A percentile compares a stretch with the other conserved stretches of the same genome.
phyloP scores from a whole-genome alignment of 352 stramenopile genomes.

The Aphanomyces euteiches region DNA sequence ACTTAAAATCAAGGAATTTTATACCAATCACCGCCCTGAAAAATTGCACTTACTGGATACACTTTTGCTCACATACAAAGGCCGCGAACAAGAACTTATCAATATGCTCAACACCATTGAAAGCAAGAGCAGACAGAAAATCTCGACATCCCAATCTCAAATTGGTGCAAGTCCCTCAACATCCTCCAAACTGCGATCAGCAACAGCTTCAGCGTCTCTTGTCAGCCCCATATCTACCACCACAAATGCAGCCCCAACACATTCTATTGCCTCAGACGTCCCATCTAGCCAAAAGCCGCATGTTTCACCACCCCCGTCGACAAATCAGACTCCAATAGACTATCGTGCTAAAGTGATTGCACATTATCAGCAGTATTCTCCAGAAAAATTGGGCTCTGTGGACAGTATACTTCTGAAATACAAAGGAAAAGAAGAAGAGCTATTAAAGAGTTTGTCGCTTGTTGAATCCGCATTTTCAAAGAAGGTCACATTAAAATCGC shows the following conservation, averaged over 20 bases:
- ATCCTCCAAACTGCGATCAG: too few species aligned
- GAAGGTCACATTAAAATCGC: too few species aligned
- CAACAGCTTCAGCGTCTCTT: too few species aligned
- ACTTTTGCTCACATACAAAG: neutral
- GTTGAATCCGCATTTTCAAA: neutral
- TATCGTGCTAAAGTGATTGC: neutral
- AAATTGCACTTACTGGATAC: neutral
- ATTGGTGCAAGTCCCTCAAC: too few species aligned
- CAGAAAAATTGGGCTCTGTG: neutral
- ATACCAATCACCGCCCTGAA: neutral
- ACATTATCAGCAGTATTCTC: neutral
- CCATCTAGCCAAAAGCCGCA: too few species aligned
- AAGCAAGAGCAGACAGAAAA: too few species aligned
- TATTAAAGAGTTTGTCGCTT: neutral
- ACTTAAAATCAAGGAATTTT: neutral
- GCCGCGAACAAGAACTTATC: neutral
- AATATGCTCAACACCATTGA: neutral
- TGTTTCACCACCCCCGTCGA: too few species aligned
- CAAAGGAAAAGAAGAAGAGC: neutral
- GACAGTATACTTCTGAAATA: neutral
- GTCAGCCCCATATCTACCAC: too few species aligned
- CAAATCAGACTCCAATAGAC: neutral
- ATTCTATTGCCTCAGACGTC: too few species aligned
- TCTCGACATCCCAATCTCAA: too few species aligned
- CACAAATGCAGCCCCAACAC: too few species aligned